These are phyloP conservation scores for Leccinum uliginosum DNA, from an alignment of 768 basidiomycete species.

Conservation along the genomic window DNA sequence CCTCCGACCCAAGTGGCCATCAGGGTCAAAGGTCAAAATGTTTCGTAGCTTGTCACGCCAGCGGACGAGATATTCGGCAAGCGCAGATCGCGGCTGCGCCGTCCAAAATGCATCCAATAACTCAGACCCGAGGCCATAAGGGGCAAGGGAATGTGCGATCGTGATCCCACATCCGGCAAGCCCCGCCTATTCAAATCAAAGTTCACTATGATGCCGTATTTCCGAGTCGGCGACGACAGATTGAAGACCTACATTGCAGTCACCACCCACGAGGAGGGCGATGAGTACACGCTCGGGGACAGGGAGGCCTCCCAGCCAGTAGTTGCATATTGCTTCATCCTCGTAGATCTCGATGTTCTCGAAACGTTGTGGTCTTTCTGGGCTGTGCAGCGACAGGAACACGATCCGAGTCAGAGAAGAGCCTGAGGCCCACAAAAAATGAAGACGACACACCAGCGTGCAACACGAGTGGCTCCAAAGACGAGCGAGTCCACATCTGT, in stretches of 20 bases:
- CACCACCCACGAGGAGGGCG: background rate
- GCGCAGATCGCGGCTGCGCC: background rate
- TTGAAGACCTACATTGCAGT: background rate
- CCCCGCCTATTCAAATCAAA: background rate
- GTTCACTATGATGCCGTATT: too few relatives aligned
- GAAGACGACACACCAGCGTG: background rate
- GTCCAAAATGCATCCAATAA: background rate
- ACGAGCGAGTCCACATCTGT: background rate
- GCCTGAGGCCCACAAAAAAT: background rate
- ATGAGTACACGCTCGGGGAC: background rate
- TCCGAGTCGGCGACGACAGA: too few relatives aligned
- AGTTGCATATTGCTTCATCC: background rate
- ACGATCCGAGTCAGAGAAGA: background rate
- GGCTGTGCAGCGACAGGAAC: background rate
- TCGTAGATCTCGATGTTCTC: background rate
- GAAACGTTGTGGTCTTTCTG: background rate
- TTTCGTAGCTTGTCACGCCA: background rate
- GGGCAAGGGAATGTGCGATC: background rate
- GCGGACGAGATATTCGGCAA: background rate
- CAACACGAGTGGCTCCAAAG: background rate
- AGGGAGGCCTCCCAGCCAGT: background rate
- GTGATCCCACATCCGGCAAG: background rate
- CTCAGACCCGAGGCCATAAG: background rate
- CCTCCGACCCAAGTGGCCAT: too few relatives aligned
- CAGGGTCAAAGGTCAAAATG: too few relatives aligned